A percentile compares a stretch with the other conserved stretches of the same genome.
Evolutionary conservation across 2,329 filamentous ascomycete genomes (phyloP).

Genomic region (Eutypella sp.): DNA sequence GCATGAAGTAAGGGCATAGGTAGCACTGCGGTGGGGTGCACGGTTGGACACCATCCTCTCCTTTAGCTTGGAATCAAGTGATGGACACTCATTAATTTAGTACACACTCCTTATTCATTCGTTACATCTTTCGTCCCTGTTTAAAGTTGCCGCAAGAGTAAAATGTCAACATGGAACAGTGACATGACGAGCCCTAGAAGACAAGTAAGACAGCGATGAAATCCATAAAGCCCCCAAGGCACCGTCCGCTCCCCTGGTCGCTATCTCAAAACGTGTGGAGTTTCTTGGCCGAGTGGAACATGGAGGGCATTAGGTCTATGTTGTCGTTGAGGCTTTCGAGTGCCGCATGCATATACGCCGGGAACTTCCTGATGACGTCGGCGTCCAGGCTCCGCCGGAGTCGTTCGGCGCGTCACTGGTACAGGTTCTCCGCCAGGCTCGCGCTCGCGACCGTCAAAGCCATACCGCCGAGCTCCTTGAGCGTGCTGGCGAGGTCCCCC

Average conservation of each 20-base stretch:
- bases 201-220: too few relatives aligned
- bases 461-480: slow-evolving; percentile 13
- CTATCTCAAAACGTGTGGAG: slow-evolving; percentile 26
- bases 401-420: slow-evolving; percentile 19
- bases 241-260: not conserved
- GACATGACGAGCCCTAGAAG: too few relatives aligned
- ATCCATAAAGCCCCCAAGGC: too few relatives aligned
- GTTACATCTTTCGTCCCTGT: too few relatives aligned
- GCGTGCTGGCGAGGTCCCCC: slow-evolving; percentile 6
- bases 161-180: too few relatives aligned
- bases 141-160: too few relatives aligned
- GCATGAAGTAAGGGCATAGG: too few relatives aligned
- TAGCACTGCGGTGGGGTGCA: too few relatives aligned
- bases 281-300: slow-evolving; percentile 27
- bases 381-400: slow-evolving; percentile 22
- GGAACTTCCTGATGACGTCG: slow-evolving; percentile 24
- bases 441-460: slow-evolving; percentile 15
- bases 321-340: slow-evolving; percentile 28
- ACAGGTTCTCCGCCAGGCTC: slow-evolving; percentile 21
- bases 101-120: too few relatives aligned
- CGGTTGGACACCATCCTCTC: too few relatives aligned
- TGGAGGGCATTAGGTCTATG: slow-evolving; percentile 25
- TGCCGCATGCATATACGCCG: slow-evolving; percentile 21
- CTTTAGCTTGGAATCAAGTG: too few relatives aligned
- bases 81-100: too few relatives aligned